Evolutionary conservation across 2,329 filamentous ascomycete genomes (phyloP).

Genomic region (Pyrenochaeta sp.): DNA sequence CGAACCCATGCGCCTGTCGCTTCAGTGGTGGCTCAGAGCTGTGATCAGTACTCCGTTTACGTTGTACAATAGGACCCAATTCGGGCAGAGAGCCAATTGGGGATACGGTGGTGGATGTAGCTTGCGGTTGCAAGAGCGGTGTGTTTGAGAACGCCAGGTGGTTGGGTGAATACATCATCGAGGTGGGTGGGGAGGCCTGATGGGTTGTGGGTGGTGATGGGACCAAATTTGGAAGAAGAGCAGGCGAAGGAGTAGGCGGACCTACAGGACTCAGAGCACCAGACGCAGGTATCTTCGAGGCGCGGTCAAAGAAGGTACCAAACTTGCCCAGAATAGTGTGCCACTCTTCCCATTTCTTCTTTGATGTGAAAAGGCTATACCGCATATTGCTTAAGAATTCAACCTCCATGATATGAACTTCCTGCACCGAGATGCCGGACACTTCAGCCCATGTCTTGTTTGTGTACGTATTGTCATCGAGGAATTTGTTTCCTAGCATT

Average conservation of each 20-base stretch:
- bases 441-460: slow-evolving; percentile 99
- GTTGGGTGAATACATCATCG: slow-evolving; percentile 52
- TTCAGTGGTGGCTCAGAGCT: slow-evolving; percentile 66
- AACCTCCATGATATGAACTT: slow-evolving; percentile 99
- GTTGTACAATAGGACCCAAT: slow-evolving; percentile 47
- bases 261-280: slow-evolving; percentile 47
- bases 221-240: slow-evolving; percentile 54
- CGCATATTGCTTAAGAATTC: slow-evolving; percentile 99
- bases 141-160: slow-evolving; percentile 53
- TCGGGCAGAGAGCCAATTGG: slow-evolving; percentile 55
- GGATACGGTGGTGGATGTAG: slow-evolving; percentile 54
- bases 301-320: slow-evolving; percentile 80
- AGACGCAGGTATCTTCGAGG: slow-evolving; percentile 60
- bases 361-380: slow-evolving; percentile 88
- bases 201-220: slow-evolving; percentile 62
- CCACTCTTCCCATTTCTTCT: slow-evolving; percentile 88
- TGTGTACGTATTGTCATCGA: slow-evolving; percentile 99
- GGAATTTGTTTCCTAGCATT: slow-evolving; percentile 98
- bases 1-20: slow-evolving; percentile 52
- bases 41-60: slow-evolving; percentile 69
- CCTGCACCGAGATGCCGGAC: slow-evolving; percentile 88
- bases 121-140: slow-evolving; percentile 50
- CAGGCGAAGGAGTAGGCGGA: slow-evolving; percentile 44
- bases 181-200: slow-evolving; percentile 60
- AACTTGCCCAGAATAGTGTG: slow-evolving; percentile 83